Base-by-base conservation (phyloP, 2,329 filamentous ascomycete genomes). In the Pyrenophora teres region DNA sequence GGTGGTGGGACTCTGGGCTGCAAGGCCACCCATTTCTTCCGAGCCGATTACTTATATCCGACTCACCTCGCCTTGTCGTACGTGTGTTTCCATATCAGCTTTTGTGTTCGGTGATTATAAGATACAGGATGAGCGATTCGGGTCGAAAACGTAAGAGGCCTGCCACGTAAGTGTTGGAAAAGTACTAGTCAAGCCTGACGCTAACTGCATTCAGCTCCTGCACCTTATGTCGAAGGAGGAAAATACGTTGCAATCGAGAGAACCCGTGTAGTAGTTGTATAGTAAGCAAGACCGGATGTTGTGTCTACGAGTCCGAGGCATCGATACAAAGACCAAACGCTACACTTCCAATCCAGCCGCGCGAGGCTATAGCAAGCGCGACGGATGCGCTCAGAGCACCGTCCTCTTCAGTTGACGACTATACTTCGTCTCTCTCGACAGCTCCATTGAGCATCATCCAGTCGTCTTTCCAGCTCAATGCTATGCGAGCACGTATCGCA, bases 161-260 rank as follows among this genome's bases (percentile, higher is more conserved):
- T 39, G 70, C 70, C 4, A 30, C 54, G 73, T 80, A 78, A 21
- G 19, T 78, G 75, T 8, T 25, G 23, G 23, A n/a, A 23, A 4
- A 2, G 18, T 13, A 2, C 3, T 40, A 25, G 13, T 12, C 18
- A 46, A 16, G 13, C 15, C 10, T 13, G 35, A 27, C 61, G 42
- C 61, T 49, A 42, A 48, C 23, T 25, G 39, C 32, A n/a, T 39
- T 27, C 40, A 83, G 78, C 13, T 78, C 83, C 1, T 86, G 83
- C 64, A 73, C 78, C 57, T 75, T 83, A 36, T 87, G 85, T 62
- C 77, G 84, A 37, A 78, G 73, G 48, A 81, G 83, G 35, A 88
- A 87, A 68, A 81, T 87, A 52, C 78, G 80, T 40, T 87, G 85
- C 63, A 81, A 87, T 62, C 80, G 82, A 41, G 79, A 80, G 52